phyloP scores from a whole-genome alignment of 257 asterid species.

The Solanum gracilifrons region DNA sequence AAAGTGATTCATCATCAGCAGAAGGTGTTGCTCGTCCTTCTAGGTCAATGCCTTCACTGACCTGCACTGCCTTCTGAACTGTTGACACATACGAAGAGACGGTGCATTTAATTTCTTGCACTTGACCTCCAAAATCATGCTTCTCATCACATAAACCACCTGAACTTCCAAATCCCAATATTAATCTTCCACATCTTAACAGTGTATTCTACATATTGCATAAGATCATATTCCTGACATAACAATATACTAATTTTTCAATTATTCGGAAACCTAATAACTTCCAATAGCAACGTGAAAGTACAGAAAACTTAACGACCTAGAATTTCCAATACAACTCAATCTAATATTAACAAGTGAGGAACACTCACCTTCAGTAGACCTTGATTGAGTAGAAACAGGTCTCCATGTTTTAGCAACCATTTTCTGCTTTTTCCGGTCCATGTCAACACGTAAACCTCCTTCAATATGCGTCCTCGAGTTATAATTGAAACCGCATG shows the following conservation, averaged over 20 bases:
- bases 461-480: slow-evolving; percentile 22
- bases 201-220: neutral
- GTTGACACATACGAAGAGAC: slow-evolving; percentile 15
- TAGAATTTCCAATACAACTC: neutral
- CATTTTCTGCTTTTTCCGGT: slow-evolving; percentile 13
- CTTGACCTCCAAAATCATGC: slow-evolving; percentile 13
- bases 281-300: neutral
- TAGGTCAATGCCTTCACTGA: slow-evolving; percentile 5
- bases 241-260: neutral
- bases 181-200: neutral
- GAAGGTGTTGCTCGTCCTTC: slow-evolving; percentile 11
- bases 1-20: neutral
- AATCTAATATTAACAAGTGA: neutral
- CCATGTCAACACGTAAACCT: slow-evolving; percentile 13
- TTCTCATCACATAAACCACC: slow-evolving; percentile 15
- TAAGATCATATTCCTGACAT: neutral
- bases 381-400: slow-evolving; percentile 39
- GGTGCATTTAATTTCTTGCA: slow-evolving; percentile 11
- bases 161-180: neutral
- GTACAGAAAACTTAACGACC: neutral
- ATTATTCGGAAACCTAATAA: neutral
- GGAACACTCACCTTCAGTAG: slow-evolving; percentile 17
- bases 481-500: slow-evolving; percentile 21
- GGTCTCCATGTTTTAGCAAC: slow-evolving; percentile 44
- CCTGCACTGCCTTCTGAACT: neutral